Evolutionary conservation across 148 eudicot genomes (phyloP).

Genomic region (Fagopyrum esculentum): DNA sequence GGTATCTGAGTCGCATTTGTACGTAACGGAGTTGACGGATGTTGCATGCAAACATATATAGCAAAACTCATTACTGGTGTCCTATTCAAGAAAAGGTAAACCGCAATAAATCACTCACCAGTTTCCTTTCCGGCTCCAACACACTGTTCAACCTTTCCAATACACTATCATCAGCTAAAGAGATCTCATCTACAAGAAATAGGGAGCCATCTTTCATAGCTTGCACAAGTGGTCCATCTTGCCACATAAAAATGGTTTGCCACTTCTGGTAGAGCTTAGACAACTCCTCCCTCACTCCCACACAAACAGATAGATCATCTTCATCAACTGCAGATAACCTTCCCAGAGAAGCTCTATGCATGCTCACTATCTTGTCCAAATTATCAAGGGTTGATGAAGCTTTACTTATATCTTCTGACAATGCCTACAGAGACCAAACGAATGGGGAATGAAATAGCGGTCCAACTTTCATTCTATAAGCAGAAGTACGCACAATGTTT

Average conservation of each 20-base stretch:
- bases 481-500: neutral
- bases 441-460: neutral
- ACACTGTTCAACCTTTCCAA: slow-evolving; percentile 96
- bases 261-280: slow-evolving; percentile 64
- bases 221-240: slow-evolving; percentile 91
- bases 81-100: slow-evolving; percentile 7
- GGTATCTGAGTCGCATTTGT: neutral
- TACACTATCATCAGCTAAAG: slow-evolving; percentile 97
- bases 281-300: slow-evolving; percentile 32
- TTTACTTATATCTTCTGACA: slow-evolving; percentile 61
- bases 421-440: slow-evolving; percentile 34
- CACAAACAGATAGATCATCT: slow-evolving; percentile 42
- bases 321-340: slow-evolving; percentile 34
- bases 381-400: slow-evolving; percentile 53
- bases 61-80: neutral
- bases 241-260: slow-evolving; percentile 88
- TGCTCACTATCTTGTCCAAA: slow-evolving; percentile 38
- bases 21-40: neutral
- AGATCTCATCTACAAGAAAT: slow-evolving; percentile 93
- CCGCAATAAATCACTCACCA: slow-evolving; percentile 44
- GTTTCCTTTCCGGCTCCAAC: slow-evolving; percentile 91
- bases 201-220: slow-evolving; percentile 91
- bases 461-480: slow-evolving; percentile 3
- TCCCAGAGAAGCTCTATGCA: slow-evolving; percentile 37
- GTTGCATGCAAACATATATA: neutral